phyloP scores from a whole-genome alignment of 345 rosid genomes.

The Populus davidiana region DNA sequence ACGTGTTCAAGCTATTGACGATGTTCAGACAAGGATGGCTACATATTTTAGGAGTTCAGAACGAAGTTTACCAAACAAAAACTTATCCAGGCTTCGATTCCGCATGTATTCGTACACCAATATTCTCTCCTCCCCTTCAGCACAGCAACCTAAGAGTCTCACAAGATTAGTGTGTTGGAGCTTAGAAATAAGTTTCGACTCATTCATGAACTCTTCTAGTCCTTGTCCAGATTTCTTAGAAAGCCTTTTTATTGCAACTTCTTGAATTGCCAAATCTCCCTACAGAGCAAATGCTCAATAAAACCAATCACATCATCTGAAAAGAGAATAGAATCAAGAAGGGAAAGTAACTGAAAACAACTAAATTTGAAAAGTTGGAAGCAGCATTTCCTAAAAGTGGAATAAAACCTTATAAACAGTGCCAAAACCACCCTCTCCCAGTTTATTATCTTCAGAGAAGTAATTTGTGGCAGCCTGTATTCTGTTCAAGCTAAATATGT shows the following conservation, averaged over 20 bases:
- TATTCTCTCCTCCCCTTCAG: slow-evolving; percentile 15
- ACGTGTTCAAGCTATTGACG: too few species aligned
- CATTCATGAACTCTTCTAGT: slow-evolving; percentile 16
- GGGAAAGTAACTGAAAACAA: not conserved
- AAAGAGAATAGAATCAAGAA: not conserved
- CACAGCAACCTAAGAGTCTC: slow-evolving; percentile 20
- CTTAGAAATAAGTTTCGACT: slow-evolving; percentile 14
- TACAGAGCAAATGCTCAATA: not conserved
- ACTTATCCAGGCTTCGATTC: slow-evolving; percentile 18
- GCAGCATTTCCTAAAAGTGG: not conserved
- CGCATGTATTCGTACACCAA: slow-evolving; percentile 22
- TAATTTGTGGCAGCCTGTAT: slow-evolving; percentile 14
- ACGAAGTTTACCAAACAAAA: slow-evolving; percentile 16
- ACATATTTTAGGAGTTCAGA: not conserved
- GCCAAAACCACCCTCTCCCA: slow-evolving; percentile 32
- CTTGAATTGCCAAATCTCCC: not conserved
- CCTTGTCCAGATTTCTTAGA: slow-evolving; percentile 20
- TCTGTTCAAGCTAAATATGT: not conserved
- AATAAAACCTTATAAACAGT: slow-evolving; percentile 17
- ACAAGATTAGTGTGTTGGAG: slow-evolving; percentile 27
- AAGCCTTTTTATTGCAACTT: slow-evolving; percentile 24
- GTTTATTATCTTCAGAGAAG: slow-evolving; percentile 15
- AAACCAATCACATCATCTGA: not conserved
- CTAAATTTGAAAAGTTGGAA: not conserved
- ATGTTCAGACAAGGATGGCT: not conserved